phyloP scores from a whole-genome alignment of 2,329 filamentous ascomycete genomes.

The Alternaria arborescens region DNA sequence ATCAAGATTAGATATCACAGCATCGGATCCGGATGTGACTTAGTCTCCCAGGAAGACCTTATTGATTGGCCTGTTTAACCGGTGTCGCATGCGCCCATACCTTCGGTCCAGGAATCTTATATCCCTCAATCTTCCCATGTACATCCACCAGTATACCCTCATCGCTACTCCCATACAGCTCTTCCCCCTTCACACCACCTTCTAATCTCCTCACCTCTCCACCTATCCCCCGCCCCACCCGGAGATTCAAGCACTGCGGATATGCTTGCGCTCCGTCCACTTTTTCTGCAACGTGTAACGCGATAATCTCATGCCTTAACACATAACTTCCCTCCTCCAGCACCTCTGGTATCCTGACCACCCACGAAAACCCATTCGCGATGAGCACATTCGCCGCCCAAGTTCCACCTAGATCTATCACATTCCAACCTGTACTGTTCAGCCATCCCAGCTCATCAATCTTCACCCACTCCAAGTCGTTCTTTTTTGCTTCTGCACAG shows the following conservation, averaged over 20 bases:
- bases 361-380: conserved; percentile 57
- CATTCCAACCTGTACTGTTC: conserved; percentile 31
- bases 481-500: conserved; percentile 33
- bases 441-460: conserved; percentile 40
- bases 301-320: conserved; percentile 62
- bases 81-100: conserved; percentile 27
- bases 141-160: conserved; percentile 53
- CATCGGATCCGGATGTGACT: neutral
- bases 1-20: neutral
- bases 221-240: conserved; percentile 51
- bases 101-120: conserved; percentile 53
- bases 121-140: conserved; percentile 44
- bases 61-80: conserved; percentile 16
- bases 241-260: conserved; percentile 61
- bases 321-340: conserved; percentile 60
- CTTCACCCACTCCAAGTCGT: conserved; percentile 42
- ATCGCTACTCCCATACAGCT: conserved; percentile 54
- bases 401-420: conserved; percentile 28
- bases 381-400: conserved; percentile 47
- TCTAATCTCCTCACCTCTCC: conserved; percentile 46
- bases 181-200: conserved; percentile 57
- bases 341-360: conserved; percentile 53
- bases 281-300: conserved; percentile 55
- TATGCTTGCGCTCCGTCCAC: conserved; percentile 61
- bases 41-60: neutral